phyloP scores from a whole-genome alignment of 2,329 filamentous ascomycete genomes.

The Fusarium anguioides region DNA sequence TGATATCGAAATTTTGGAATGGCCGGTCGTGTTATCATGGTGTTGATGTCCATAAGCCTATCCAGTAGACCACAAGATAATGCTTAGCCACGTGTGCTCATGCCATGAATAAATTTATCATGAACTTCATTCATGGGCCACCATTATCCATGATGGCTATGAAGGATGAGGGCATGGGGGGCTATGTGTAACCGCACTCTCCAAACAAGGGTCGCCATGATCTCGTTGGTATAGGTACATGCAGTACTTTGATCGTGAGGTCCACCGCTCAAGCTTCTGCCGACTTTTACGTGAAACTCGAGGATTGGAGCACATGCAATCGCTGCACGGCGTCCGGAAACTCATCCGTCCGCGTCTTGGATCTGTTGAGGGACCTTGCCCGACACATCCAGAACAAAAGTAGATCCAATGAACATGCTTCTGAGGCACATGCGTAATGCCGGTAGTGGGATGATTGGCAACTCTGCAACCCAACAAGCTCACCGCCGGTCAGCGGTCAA shows the following conservation, averaged over 20 bases:
- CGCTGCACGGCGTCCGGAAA: conserved; percentile 32
- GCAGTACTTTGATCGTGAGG: conserved; percentile 24
- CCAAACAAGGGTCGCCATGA: not conserved
- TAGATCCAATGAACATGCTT: conserved; percentile 30
- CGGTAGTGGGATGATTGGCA: conserved; percentile 40
- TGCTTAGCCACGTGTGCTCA: conserved; percentile 19
- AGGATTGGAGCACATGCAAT: conserved; percentile 12
- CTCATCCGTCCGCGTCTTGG: conserved; percentile 9
- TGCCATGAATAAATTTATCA: conserved; percentile 13
- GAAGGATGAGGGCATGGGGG: conserved; percentile 8
- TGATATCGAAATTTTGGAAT: not conserved
- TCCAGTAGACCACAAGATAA: not conserved
- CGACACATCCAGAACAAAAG: conserved; percentile 13
- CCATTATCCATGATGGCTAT: conserved; percentile 12
- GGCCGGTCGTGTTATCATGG: not conserved
- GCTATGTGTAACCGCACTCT: conserved; percentile 13
- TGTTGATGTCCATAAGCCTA: not conserved
- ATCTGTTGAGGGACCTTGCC: conserved; percentile 19
- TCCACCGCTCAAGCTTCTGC: conserved; percentile 32
- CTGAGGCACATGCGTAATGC: conserved; percentile 28
- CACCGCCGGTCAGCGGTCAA: conserved; percentile 41
- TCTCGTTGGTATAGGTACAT: conserved; percentile 19
- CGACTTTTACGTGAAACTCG: conserved; percentile 14
- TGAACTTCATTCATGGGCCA: not conserved
- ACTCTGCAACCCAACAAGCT: conserved; percentile 23